These are phyloP conservation scores for Aspergillus nomiae DNA, from an alignment of 2,329 filamentous ascomycete genomes.

Conservation along the genomic window DNA sequence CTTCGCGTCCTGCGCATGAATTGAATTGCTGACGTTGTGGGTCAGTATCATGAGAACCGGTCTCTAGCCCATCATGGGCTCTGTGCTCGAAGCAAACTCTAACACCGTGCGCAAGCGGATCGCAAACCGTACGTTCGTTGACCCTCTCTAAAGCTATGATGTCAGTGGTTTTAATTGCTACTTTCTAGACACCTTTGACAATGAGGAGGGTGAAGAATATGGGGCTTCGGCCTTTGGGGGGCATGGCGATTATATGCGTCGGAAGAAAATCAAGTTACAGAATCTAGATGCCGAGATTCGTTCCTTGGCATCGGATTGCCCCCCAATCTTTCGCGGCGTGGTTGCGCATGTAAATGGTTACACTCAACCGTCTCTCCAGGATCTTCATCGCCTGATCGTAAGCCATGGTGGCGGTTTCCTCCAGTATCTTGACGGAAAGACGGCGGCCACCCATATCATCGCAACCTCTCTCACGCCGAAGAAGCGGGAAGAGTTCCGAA, in stretches of 20 bases:
- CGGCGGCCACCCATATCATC: conserved; percentile 92
- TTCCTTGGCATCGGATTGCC: conserved; percentile 67
- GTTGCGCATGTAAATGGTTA: conserved; percentile 94
- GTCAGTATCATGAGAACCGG: conserved; percentile 22
- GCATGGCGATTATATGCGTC: conserved; percentile 86
- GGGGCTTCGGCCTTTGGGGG: conserved; percentile 82
- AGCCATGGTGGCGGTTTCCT: conserved; percentile 92
- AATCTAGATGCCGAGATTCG: conserved; percentile 86
- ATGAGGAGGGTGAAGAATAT: conserved; percentile 90
- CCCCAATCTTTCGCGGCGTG: conserved; percentile 85
- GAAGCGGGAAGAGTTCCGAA: conserved; percentile 83
- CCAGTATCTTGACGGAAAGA: conserved; percentile 94
- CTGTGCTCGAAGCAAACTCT: conserved; percentile 62
- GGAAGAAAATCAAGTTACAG: conserved; percentile 96
- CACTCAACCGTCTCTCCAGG: conserved; percentile 87
- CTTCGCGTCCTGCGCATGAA: not conserved
- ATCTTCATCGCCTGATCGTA: conserved; percentile 86
- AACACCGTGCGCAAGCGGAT: conserved; percentile 64
- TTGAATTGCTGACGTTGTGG: not conserved
- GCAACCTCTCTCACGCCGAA: conserved; percentile 88
- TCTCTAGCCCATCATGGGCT: conserved; percentile 56
- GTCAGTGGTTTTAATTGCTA: conserved; percentile 15
- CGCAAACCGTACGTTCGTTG: conserved; percentile 52
- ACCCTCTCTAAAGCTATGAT: not conserved
- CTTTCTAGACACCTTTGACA: conserved; percentile 67